Evolutionary conservation across 208 protist genomes (phyloP).

Genomic region (Trypanosoma rangeli): DNA sequence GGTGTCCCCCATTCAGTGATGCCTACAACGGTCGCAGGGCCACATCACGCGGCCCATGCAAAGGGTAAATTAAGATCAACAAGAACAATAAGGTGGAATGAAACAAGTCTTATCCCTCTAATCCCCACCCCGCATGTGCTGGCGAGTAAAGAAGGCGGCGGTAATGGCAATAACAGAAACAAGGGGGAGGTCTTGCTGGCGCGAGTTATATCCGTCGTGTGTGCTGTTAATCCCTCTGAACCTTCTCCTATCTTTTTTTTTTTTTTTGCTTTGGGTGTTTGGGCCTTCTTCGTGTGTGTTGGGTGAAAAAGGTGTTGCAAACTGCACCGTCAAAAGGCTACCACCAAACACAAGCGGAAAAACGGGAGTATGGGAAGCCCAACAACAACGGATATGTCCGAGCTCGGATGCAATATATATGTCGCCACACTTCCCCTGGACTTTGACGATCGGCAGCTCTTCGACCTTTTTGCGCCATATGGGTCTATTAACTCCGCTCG

Average conservation of each 20-base stretch:
- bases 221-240: background rate
- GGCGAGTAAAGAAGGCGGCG: too few relatives aligned
- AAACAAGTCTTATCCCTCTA: too few relatives aligned
- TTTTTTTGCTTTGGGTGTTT: background rate
- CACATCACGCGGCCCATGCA: background rate
- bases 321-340: background rate
- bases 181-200: too few relatives aligned
- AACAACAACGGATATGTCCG: background rate
- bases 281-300: background rate
- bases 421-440: constrained; percentile 67
- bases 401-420: constrained; percentile 71
- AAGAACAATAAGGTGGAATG: too few relatives aligned
- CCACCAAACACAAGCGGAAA: background rate
- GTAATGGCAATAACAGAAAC: too few relatives aligned
- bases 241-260: constrained; percentile 7
- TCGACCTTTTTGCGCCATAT: constrained; percentile 58
- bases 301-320: too few relatives aligned
- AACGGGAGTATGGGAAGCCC: background rate
- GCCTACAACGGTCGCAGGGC: constrained; percentile 17
- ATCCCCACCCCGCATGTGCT: too few relatives aligned
- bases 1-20: constrained; percentile 30
- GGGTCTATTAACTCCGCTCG: constrained; percentile 60
- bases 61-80: background rate
- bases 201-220: too few relatives aligned
- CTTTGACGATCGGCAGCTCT: constrained; percentile 64